Evolutionary conservation across 73 alveolate species (phyloP).

Genomic region (Paramecium sonneborni): DNA sequence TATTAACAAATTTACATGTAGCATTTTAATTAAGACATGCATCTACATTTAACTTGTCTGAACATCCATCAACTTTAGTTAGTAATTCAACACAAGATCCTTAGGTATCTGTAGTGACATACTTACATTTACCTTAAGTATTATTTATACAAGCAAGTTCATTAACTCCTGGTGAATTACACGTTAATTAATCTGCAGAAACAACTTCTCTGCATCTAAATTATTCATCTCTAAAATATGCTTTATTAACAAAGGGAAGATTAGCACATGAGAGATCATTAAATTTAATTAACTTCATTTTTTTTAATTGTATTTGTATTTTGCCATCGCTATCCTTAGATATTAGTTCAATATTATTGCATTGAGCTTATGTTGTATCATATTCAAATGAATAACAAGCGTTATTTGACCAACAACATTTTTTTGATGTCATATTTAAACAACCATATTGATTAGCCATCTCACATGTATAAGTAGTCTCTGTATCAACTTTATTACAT

Average conservation of each 20-base stretch:
- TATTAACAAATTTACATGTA: not conserved
- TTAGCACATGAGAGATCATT: not conserved
- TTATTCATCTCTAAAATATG: not conserved
- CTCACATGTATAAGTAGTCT: not conserved
- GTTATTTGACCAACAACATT: not conserved
- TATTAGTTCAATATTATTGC: not conserved
- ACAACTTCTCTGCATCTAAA: not conserved
- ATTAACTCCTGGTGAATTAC: not conserved
- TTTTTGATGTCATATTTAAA: not conserved
- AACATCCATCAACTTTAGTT: not conserved
- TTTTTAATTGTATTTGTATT: not conserved
- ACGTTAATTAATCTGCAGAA: not conserved
- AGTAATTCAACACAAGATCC: not conserved
- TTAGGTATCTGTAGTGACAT: not conserved
- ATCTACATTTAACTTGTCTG: not conserved
- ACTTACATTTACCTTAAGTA: not conserved
- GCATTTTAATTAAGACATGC: not conserved
- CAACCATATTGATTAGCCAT: not conserved
- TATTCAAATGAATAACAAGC: not conserved
- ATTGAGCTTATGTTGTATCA: not conserved
- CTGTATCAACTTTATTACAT: not conserved
- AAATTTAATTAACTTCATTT: not conserved
- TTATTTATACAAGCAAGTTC: not conserved
- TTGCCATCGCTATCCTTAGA: not conserved
- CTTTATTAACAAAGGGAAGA: not conserved